These are phyloP conservation scores for Sclerotinia nivalis DNA, from an alignment of 2,329 filamentous ascomycete species.

Conservation along the genomic window DNA sequence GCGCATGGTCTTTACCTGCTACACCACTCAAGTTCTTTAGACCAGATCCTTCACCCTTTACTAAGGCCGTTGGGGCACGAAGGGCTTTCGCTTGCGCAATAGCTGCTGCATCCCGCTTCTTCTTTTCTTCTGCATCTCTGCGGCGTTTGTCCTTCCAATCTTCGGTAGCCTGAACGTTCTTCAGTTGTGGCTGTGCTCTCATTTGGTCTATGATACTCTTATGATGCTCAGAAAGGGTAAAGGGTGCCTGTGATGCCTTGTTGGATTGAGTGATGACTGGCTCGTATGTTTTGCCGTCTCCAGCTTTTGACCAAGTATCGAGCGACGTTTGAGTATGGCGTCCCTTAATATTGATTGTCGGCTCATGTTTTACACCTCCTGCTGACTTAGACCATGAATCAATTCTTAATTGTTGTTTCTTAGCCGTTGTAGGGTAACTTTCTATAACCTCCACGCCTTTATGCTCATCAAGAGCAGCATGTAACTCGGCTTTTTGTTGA, in stretches of 20 bases:
- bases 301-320: constrained; percentile 23
- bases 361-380: constrained; percentile 32
- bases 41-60: constrained; percentile 77
- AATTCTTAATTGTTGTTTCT: constrained; percentile 58
- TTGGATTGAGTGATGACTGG: constrained; percentile 26
- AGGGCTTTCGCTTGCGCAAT: constrained; percentile 69
- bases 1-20: constrained; percentile 75
- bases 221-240: constrained; percentile 21
- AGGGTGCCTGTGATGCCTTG: neutral
- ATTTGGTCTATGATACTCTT: constrained; percentile 35
- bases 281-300: constrained; percentile 38
- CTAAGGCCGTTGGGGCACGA: constrained; percentile 53
- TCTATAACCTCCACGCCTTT: constrained; percentile 54
- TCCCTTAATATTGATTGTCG: constrained; percentile 13
- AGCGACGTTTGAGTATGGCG: constrained; percentile 21
- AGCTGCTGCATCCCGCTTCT: constrained; percentile 68
- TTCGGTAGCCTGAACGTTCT: constrained; percentile 41
- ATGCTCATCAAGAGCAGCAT: constrained; percentile 61
- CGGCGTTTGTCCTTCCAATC: constrained; percentile 73
- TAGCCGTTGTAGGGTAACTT: constrained; percentile 49
- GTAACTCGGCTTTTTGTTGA: constrained; percentile 81
- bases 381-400: constrained; percentile 62
- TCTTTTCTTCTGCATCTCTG: constrained; percentile 72
- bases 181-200: constrained; percentile 26
- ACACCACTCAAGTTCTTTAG: constrained; percentile 70